Evolutionary conservation across 2,329 filamentous ascomycete genomes (phyloP).

Genomic region (Fusarium haematococcum): DNA sequence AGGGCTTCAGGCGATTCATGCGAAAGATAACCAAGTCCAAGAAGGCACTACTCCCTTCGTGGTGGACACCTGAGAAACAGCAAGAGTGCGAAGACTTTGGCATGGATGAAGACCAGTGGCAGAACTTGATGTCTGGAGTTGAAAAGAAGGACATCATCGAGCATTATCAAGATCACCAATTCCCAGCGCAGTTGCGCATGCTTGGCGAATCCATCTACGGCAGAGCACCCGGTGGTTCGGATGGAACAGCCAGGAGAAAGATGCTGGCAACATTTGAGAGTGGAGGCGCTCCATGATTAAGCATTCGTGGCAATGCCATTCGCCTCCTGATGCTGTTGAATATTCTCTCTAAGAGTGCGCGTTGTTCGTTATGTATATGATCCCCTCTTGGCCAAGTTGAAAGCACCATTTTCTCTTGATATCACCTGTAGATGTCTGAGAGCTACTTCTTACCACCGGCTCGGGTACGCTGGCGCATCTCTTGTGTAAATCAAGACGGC

Average conservation of each 20-base stretch:
- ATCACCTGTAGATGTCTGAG: neutral
- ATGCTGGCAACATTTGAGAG: constrained; percentile 42
- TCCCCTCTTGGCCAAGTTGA: neutral
- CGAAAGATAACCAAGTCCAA: constrained; percentile 22
- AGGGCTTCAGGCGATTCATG: constrained; percentile 55
- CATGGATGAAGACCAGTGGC: constrained; percentile 45
- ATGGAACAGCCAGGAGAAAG: constrained; percentile 41
- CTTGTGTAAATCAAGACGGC: neutral
- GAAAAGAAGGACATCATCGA: constrained; percentile 54
- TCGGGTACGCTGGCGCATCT: neutral
- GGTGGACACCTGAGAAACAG: constrained; percentile 57
- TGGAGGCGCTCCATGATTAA: neutral
- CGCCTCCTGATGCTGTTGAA: neutral
- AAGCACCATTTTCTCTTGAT: neutral
- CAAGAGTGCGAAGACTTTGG: constrained; percentile 53
- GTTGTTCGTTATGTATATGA: neutral
- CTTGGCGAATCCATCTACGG: constrained; percentile 57
- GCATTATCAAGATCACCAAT: constrained; percentile 56
- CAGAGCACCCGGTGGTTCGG: constrained; percentile 43
- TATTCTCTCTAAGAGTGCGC: neutral
- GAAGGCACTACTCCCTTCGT: constrained; percentile 53
- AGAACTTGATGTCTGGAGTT: constrained; percentile 28
- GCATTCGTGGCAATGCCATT: neutral
- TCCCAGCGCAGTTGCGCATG: constrained; percentile 66
- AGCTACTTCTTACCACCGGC: neutral